These are phyloP conservation scores for Arthrobotrys sphaeroides DNA, from an alignment of 2,329 filamentous ascomycete species.

Conservation along the genomic window DNA sequence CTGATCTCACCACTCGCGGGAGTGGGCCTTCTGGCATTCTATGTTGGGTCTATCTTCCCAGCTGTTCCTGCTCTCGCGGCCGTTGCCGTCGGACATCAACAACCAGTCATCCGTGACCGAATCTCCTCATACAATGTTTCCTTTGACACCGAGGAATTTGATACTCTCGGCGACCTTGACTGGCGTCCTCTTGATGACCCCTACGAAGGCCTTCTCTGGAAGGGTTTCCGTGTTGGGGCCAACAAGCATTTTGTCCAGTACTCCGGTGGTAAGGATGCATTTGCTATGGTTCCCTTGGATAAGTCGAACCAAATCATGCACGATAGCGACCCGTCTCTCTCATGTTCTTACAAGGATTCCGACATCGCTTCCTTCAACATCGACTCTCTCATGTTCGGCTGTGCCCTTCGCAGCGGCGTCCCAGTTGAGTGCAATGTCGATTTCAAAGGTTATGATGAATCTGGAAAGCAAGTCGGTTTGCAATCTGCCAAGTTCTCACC, in stretches of 20 bases:
- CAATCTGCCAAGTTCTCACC: slow-evolving; percentile 17
- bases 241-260: slow-evolving; percentile 42
- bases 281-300: slow-evolving; percentile 27
- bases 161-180: slow-evolving; percentile 46
- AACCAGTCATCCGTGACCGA: slow-evolving; percentile 17
- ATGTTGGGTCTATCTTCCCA: background rate
- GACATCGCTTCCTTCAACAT: slow-evolving; percentile 14
- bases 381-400: slow-evolving; percentile 27
- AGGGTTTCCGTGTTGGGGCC: slow-evolving; percentile 35
- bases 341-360: slow-evolving; percentile 3
- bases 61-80: background rate
- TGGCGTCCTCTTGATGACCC: slow-evolving; percentile 32
- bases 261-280: slow-evolving; percentile 36
- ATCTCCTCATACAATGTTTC: slow-evolving; percentile 41
- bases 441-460: slow-evolving; percentile 1
- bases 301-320: slow-evolving; percentile 3
- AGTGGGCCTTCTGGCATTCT: background rate
- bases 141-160: slow-evolving; percentile 39
- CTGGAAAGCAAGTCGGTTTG: background rate
- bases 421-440: slow-evolving; percentile 38
- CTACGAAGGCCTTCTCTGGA: slow-evolving; percentile 40
- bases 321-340: slow-evolving; percentile 5
- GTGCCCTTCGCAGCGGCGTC: slow-evolving; percentile 37
- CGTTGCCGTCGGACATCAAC: background rate
- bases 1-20: background rate